Percentiles rank a stretch among this genome's conserved stretches.
phyloP scores from a whole-genome alignment of 495 filamentous ascomycete genomes.

The Talaromyces adpressus region DNA sequence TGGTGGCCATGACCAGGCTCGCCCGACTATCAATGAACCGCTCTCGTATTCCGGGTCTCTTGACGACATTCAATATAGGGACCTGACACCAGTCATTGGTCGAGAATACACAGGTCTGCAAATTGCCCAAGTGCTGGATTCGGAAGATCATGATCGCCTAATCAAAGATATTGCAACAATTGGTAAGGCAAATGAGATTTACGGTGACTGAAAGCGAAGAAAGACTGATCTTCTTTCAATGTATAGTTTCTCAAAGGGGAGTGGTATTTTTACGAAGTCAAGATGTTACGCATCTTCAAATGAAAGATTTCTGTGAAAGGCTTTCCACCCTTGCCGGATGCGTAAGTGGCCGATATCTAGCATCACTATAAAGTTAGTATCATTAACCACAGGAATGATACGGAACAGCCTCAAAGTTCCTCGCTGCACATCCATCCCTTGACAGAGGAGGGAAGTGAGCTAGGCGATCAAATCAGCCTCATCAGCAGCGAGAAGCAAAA shows the following conservation, averaged over 20 bases:
- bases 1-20: constrained; percentile 14
- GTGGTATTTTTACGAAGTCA: constrained; percentile 71
- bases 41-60: constrained; percentile 42
- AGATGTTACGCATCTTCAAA: constrained; percentile 49
- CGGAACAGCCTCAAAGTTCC: constrained; percentile 43
- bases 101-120: constrained; percentile 49
- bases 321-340: constrained; percentile 17
- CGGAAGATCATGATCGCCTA: constrained; percentile 42
- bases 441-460: constrained; percentile 29
- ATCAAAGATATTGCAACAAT: constrained; percentile 43
- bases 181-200: neutral
- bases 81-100: constrained; percentile 56
- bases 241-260: constrained; percentile 60
- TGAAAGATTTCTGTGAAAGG: constrained; percentile 19
- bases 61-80: constrained; percentile 42
- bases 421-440: constrained; percentile 63
- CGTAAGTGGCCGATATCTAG: constrained; percentile 47
- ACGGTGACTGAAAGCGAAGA: neutral
- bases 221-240: neutral
- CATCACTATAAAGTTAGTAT: constrained; percentile 39
- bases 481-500: constrained; percentile 33
- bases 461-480: constrained; percentile 31
- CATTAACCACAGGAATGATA: constrained; percentile 21
- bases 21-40: constrained; percentile 22
- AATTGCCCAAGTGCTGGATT: constrained; percentile 43